Base-by-base conservation (phyloP, 2,329 filamentous ascomycete species). In the Colletotrichum nymphaeae region DNA sequence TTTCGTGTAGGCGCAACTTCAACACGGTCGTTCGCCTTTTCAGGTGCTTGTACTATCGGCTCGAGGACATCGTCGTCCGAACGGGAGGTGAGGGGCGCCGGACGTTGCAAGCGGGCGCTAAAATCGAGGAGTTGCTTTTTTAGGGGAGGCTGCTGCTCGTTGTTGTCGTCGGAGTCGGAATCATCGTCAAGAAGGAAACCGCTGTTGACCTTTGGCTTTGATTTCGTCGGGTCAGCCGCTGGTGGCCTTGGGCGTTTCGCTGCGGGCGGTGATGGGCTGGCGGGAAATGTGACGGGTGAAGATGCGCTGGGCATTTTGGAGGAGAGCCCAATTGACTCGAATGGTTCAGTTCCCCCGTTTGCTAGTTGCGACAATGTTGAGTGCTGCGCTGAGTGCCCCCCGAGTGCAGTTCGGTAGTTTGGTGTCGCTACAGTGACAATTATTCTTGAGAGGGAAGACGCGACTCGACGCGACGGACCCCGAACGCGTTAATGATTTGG, bases 231-330 rank as follows among this genome's bases (percentile, higher is more conserved):
- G 58, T 79, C 78, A 78, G 81, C 65, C 75, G 79, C 74, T 75
- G 85, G 83, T 58, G 81, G 81, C 75, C 78, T 78, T 62, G 81
- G 74, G 73, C 83, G 83, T 75, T 84, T 85, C 35, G 79, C 72
- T 2, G 78, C 75, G 1, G 77, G 78, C 53, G 81, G 81, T 49
- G 81, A 76, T 28, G 89, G 89, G 77, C 85, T 90, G 7, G 84
- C 81, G 2, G 90, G 89, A 72, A 90, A 90, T 30, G 84, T 78
- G 24, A 91, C 81, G 2, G 91, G 89, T 16, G 91, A 92, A 7
- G 91, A 92, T 52, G 88, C 85, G 49, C 88, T 85, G 30, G 89
- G 83, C 90, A 93, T 93, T 56, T 64, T 71, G 71, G 7, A 3
- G 22, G 42, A 22, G 4, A 1, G 4, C 7, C 26, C 6, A 19